A percentile compares a stretch with the other conserved stretches of the same genome.
phyloP scores from a whole-genome alignment of 2,329 filamentous ascomycete genomes.

The Stachybotrys echinatus region DNA sequence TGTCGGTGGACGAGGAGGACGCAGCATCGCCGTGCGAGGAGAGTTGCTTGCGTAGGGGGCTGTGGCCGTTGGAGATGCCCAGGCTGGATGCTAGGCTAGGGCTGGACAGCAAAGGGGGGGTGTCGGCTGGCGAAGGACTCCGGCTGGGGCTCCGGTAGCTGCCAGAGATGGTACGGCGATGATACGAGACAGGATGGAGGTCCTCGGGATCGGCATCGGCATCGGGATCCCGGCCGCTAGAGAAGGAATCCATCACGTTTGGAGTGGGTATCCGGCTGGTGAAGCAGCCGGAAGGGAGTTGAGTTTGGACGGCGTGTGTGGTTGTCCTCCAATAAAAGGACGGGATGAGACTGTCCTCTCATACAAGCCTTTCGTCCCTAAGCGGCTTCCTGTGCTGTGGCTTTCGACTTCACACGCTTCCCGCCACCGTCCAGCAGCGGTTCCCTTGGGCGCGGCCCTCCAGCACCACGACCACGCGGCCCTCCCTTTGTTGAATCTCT shows the following conservation, averaged over 20 bases:
- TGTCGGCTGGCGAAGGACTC: constrained; percentile 4
- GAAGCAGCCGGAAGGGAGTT: neutral
- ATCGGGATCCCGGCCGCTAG: neutral
- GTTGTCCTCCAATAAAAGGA: neutral
- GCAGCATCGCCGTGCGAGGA: constrained; percentile 3
- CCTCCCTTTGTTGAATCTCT: neutral
- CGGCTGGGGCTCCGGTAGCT: constrained; percentile 2
- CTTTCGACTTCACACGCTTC: neutral
- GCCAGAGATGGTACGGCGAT: neutral
- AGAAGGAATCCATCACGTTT: neutral
- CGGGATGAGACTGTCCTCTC: neutral
- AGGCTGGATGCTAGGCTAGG: constrained; percentile 28
- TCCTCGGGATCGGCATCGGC: neutral
- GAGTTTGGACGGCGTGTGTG: neutral
- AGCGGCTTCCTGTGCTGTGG: neutral
- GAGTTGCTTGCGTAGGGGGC: constrained; percentile 24
- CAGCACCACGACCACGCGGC: neutral
- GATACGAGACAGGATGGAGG: neutral
- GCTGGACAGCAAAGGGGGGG: constrained; percentile 23
- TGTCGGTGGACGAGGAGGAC: neutral
- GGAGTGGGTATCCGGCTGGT: neutral
- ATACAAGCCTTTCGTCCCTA: neutral
- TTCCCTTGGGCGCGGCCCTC: neutral
- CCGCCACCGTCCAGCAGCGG: neutral
- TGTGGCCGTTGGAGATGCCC: constrained; percentile 22